Evolutionary conservation across 257 asterid species (phyloP).

Genomic region (Oldenlandia corymbosa): DNA sequence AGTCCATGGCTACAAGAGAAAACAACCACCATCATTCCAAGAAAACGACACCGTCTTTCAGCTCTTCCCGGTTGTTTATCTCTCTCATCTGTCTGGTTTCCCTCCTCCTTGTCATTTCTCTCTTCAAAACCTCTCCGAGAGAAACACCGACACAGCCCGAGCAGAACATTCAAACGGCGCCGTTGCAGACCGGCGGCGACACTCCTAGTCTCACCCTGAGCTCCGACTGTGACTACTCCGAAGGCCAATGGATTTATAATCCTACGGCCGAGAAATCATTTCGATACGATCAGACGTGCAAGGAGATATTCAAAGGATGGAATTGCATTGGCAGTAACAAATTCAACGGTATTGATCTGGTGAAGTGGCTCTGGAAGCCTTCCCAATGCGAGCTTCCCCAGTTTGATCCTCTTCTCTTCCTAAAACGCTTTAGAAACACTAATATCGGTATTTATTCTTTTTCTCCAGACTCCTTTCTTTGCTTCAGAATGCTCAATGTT

Average conservation of each 20-base stretch:
- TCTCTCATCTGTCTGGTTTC: conserved; percentile 49
- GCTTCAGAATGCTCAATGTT: neutral
- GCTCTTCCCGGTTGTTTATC: conserved; percentile 36
- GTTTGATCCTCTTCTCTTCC: conserved; percentile 65
- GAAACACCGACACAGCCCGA: neutral
- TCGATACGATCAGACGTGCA: conserved; percentile 76
- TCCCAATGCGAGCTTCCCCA: conserved; percentile 64
- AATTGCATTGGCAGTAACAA: conserved; percentile 73
- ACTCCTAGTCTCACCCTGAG: neutral
- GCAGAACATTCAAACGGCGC: conserved; percentile 17
- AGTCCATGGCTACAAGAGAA: conserved; percentile 51
- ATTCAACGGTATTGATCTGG: conserved; percentile 66
- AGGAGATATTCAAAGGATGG: conserved; percentile 98
- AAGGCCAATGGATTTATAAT: conserved; percentile 79
- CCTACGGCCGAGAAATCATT: conserved; percentile 38
- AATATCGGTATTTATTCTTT: conserved; percentile 56
- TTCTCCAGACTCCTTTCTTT: neutral
- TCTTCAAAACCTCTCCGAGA: conserved; percentile 29
- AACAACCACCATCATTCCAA: conserved; percentile 28
- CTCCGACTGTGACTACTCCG: conserved; percentile 51
- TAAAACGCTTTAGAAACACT: conserved; percentile 52
- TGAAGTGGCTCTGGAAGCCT: conserved; percentile 94
- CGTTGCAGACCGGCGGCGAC: neutral
- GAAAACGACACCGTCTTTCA: conserved; percentile 34
- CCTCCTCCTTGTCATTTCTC: conserved; percentile 51